These are phyloP conservation scores for Microsporum canis DNA, from an alignment of 2,329 filamentous ascomycete species.

Conservation along the genomic window DNA sequence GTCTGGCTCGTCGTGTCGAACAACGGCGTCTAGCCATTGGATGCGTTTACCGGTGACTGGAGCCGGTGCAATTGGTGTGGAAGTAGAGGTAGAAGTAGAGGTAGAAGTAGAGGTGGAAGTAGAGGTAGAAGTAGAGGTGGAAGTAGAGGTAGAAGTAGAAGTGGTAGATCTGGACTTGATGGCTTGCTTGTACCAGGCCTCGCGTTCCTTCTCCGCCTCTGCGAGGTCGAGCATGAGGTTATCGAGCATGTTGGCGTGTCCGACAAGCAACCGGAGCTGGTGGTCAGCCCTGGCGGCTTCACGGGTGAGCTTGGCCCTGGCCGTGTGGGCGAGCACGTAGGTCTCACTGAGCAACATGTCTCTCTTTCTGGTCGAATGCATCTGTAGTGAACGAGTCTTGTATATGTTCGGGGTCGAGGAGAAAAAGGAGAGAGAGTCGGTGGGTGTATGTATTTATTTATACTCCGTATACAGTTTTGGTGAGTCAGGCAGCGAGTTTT, in stretches of 20 bases:
- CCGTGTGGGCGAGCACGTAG: slow-evolving; percentile 96
- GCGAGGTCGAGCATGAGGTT: slow-evolving; percentile 83
- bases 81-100: slow-evolving; percentile 36
- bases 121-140: slow-evolving; percentile 36
- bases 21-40: slow-evolving; percentile 47
- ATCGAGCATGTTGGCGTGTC: slow-evolving; percentile 97
- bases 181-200: slow-evolving; percentile 95
- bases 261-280: slow-evolving; percentile 87
- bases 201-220: slow-evolving; percentile 89
- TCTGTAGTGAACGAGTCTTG: background rate
- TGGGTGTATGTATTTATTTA: background rate
- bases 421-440: background rate
- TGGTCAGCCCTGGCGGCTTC: slow-evolving; percentile 88
- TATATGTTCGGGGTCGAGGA: background rate
- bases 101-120: slow-evolving; percentile 28
- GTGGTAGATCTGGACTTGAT: slow-evolving; percentile 45
- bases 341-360: slow-evolving; percentile 98
- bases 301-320: slow-evolving; percentile 84
- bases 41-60: background rate
- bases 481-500: slow-evolving; percentile 2
- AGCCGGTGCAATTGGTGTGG: background rate
- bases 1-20: slow-evolving; percentile 55
- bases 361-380: slow-evolving; percentile 45
- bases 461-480: background rate
- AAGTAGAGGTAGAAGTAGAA: slow-evolving; percentile 36